Evolutionary conservation across 768 basidiomycete species (phyloP).

Genomic region (Suillus alpinus): DNA sequence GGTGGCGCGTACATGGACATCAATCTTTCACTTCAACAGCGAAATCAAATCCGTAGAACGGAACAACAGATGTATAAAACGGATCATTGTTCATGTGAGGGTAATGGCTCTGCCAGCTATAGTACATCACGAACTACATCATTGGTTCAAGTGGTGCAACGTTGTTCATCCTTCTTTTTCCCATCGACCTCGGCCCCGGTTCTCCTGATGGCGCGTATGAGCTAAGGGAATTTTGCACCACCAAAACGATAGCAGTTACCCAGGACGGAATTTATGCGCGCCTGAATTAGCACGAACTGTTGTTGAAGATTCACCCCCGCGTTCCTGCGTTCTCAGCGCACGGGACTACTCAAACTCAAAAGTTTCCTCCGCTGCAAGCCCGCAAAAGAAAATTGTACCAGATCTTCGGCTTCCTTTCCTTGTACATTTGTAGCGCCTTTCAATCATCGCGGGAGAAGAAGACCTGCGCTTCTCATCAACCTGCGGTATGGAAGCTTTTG

Average conservation of each 20-base stretch:
- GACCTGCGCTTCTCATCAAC: neutral
- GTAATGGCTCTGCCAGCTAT: neutral
- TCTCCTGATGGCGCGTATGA: neutral
- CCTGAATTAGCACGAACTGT: neutral
- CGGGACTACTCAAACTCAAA: neutral
- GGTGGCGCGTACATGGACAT: neutral
- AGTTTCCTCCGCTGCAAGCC: neutral
- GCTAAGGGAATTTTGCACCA: neutral
- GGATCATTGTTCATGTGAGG: neutral
- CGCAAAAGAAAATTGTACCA: neutral
- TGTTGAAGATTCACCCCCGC: neutral
- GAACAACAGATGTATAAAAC: neutral
- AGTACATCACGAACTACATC: neutral
- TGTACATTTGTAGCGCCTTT: neutral
- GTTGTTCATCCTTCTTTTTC: slow-evolving; percentile 1
- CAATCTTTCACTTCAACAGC: neutral
- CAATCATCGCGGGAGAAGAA: slow-evolving; percentile 5
- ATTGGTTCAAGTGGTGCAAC: neutral
- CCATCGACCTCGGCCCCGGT: neutral
- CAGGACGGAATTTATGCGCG: neutral
- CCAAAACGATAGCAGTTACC: neutral
- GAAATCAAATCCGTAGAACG: neutral
- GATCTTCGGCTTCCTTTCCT: neutral
- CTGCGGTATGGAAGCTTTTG: neutral
- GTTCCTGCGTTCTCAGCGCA: neutral